Evolutionary conservation across 2,329 filamentous ascomycete genomes (phyloP).

Genomic region (Alternaria brassicae): DNA sequence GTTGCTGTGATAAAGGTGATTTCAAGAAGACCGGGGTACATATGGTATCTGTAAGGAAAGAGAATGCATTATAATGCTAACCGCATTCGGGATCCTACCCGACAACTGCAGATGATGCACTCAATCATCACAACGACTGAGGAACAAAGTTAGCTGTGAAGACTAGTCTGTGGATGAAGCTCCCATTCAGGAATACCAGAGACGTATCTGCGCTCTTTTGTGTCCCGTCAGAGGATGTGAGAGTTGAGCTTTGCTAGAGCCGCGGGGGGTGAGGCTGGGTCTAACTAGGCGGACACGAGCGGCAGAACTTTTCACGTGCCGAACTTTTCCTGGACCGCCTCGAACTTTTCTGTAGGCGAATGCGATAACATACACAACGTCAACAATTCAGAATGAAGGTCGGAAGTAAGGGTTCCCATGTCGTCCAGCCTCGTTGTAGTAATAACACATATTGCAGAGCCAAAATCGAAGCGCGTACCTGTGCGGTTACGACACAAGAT

Average conservation of each 20-base stretch:
- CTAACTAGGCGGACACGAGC: slow-evolving; percentile 8
- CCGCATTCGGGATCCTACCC: slow-evolving; percentile 27
- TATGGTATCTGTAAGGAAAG: slow-evolving; percentile 1
- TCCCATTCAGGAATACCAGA: not conserved
- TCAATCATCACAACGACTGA: slow-evolving; percentile 17
- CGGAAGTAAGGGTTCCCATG: slow-evolving; percentile 46
- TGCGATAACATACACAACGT: slow-evolving; percentile 20
- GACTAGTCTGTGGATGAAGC: not conserved
- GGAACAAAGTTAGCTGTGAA: not conserved
- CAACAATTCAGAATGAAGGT: slow-evolving; percentile 49
- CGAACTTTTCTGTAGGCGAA: slow-evolving; percentile 33
- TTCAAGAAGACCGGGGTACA: not conserved
- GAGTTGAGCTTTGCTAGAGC: not conserved
- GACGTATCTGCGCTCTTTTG: not conserved
- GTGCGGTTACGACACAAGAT: slow-evolving; percentile 95
- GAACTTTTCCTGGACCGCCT: slow-evolving; percentile 29
- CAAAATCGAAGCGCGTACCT: slow-evolving; percentile 89
- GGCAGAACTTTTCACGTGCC: slow-evolving; percentile 17
- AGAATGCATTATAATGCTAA: slow-evolving; percentile 11
- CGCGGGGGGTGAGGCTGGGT: slow-evolving; percentile 12
- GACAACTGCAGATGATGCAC: slow-evolving; percentile 7
- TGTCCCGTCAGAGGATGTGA: not conserved
- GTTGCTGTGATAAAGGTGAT: not conserved
- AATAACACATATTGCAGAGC: slow-evolving; percentile 65
- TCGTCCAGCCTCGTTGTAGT: fast-evolving